Base-by-base conservation (phyloP, 495 filamentous ascomycete genomes). In the Aspergillus saccharolyticus region DNA sequence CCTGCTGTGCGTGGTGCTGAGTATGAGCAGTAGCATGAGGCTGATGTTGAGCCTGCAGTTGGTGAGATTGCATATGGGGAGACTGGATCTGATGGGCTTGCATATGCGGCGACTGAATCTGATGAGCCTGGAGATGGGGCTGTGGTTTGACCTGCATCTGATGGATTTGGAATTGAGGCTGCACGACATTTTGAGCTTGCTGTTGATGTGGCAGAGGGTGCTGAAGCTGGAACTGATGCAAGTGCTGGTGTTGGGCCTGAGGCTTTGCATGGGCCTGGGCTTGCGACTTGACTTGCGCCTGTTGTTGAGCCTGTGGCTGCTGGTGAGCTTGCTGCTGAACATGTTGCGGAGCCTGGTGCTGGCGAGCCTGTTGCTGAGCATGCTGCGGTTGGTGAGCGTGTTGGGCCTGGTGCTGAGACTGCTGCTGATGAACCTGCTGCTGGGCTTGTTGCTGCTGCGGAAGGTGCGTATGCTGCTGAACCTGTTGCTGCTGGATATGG, bases 1-100 rank as follows among this genome's bases (percentile, higher is more conserved):
- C 25, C 18, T 65, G 58, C 24, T 58, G 59, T 14, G 50, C 46
- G 18, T 59, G 61, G 39, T 42, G 10, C 15, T 60, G 62, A 16
- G 56, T 39, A 22, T 57, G 56, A 15, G 45, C 19, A 14, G 49
- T 49, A 8, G 50, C 17, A n/a, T 59, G 56, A 22, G 22, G 18
- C 52, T 63, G 60, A 6, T 21, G 18, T 18, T 56, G 57, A 22
- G 19, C 42, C 25, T 21, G 30, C 15, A 44, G n/a, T 3, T 28
- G 43, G 24, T 52, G 56, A 14, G 17, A 15, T 7, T 50, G 57
- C 21, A 33, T 19, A 12, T 56, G 54, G 10, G 52, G 33, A 20
- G 42, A 21, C 20, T 24, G 33, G 19, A 53, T 42, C 25, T 53
- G 52, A 12, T 50, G 52, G 21, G 33, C 33, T 12, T 39, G 33